Conservation (phyloP, 371 early-diverging fungal genomes). For the Caulochytrium protostelioides region DNA sequence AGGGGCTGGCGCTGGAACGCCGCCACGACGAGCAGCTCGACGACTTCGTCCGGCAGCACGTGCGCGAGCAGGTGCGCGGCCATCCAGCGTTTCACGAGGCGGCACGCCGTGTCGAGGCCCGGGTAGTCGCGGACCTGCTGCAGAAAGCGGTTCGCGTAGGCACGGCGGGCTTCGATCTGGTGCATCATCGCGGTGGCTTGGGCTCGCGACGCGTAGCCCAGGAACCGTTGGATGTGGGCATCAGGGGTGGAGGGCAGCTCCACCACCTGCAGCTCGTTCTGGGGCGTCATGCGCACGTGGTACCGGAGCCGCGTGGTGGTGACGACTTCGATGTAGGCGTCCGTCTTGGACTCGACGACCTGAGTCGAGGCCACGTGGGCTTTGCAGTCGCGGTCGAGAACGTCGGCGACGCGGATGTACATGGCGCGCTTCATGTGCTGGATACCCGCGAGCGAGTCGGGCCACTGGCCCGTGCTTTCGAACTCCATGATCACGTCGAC, state of each 20-base stretch:
- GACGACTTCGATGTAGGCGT: slow-evolving; percentile 44
- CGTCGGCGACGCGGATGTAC: slow-evolving; percentile 39
- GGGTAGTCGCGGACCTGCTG: too few relatives aligned
- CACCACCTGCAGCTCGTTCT: slow-evolving; percentile 42
- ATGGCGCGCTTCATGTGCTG: slow-evolving; percentile 80
- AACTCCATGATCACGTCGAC: slow-evolving; percentile 62
- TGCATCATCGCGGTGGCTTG: slow-evolving; percentile 14
- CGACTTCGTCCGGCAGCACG: slow-evolving; percentile 6
- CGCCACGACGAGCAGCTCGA: slow-evolving; percentile 14
- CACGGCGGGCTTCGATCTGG: too few relatives aligned
- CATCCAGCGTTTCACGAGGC: slow-evolving; percentile 71
- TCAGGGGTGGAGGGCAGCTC: too few relatives aligned
- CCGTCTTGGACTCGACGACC: slow-evolving; percentile 20
- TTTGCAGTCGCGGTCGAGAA: neutral
- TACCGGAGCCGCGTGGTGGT: slow-evolving; percentile 40
- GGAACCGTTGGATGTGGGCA: slow-evolving; percentile 15
- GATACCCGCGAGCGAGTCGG: slow-evolving; percentile 61
- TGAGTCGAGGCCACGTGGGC: slow-evolving; percentile 3
- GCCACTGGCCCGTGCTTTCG: slow-evolving; percentile 67
- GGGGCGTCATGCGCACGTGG: slow-evolving; percentile 48
- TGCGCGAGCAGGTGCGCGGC: slow-evolving; percentile 41
- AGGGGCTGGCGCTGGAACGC: slow-evolving; percentile 22
- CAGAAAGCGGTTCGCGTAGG: too few relatives aligned
- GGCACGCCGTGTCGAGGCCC: too few relatives aligned
- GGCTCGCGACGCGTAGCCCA: slow-evolving; percentile 8